These are phyloP conservation scores for Neofusicoccum cordaticola DNA, from an alignment of 2,329 filamentous ascomycete genomes.

Conservation along the genomic window DNA sequence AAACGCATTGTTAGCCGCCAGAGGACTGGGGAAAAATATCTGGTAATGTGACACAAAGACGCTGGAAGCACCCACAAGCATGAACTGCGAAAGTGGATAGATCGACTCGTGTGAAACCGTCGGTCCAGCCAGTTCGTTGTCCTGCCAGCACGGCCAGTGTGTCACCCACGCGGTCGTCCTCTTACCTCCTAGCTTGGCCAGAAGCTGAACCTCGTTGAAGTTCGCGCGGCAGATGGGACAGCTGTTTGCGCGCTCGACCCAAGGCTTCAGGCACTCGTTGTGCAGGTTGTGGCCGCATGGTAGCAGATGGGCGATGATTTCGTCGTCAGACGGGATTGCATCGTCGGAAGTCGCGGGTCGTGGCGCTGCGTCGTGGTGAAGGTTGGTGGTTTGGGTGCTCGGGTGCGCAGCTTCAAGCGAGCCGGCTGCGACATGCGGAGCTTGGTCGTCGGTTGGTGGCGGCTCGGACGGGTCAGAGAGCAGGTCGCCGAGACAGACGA, in stretches of 20 bases:
- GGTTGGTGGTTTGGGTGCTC: neutral
- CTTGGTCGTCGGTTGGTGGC: slow-evolving; percentile 36
- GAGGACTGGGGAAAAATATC: neutral
- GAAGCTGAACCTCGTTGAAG: slow-evolving; percentile 88
- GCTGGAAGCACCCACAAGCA: slow-evolving; percentile 16
- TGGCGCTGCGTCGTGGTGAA: slow-evolving; percentile 6
- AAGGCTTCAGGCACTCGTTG: slow-evolving; percentile 86
- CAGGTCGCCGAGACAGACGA: slow-evolving; percentile 70
- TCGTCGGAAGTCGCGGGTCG: slow-evolving; percentile 26
- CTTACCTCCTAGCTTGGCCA: slow-evolving; percentile 75
- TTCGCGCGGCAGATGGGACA: slow-evolving; percentile 93
- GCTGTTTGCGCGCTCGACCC: slow-evolving; percentile 95
- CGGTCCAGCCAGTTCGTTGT: slow-evolving; percentile 11
- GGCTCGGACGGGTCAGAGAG: slow-evolving; percentile 42
- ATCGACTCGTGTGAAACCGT: slow-evolving; percentile 4
- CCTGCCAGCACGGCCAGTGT: neutral
- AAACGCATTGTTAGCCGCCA: neutral
- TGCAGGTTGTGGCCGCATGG: slow-evolving; percentile 91
- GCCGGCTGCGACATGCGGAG: slow-evolving; percentile 14
- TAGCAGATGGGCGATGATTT: slow-evolving; percentile 59
- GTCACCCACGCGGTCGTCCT: slow-evolving; percentile 20
- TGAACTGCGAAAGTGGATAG: slow-evolving; percentile 9
- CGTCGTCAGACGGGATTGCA: slow-evolving; percentile 42
- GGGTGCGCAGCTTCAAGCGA: slow-evolving; percentile 17
- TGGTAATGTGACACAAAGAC: slow-evolving; percentile 3